Conservation (phyloP, 257 asterid genomes). For the Przewalskia tangutica region DNA sequence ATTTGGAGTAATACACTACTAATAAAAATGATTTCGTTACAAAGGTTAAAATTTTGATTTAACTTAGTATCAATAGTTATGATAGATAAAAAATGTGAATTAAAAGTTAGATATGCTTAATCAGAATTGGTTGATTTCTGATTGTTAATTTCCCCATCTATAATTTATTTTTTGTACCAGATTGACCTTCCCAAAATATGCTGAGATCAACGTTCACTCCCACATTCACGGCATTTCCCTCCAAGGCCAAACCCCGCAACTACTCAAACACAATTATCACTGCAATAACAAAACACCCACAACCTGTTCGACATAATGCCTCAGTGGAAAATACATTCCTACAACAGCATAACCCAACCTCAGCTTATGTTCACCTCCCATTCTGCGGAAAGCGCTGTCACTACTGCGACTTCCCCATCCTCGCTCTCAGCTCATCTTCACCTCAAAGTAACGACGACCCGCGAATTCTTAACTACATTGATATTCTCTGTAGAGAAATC, state of each 20-base stretch:
- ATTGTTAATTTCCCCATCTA: neutral
- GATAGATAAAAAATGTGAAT: no score
- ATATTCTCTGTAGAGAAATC: constrained; percentile 62
- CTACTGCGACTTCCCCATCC: constrained; percentile 90
- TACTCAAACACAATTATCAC: neutral
- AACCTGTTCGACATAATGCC: constrained; percentile 75
- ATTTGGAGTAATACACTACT: no score
- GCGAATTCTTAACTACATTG: constrained; percentile 53
- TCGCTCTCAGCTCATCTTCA: constrained; percentile 68
- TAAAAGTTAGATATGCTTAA: no score
- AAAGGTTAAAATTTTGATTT: no score
- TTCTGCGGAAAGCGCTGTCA: constrained; percentile 97
- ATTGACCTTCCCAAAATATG: constrained; percentile 16
- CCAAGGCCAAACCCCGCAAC: constrained; percentile 11
- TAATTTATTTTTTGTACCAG: neutral
- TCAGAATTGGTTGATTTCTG: neutral
- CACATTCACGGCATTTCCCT: constrained; percentile 23
- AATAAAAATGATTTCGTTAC: no score
- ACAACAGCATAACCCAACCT: constrained; percentile 55
- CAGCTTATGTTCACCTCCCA: constrained; percentile 94
- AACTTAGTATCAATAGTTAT: no score
- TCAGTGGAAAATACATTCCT: constrained; percentile 18
- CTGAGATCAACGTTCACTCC: constrained; percentile 39
- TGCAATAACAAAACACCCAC: constrained; percentile 17
- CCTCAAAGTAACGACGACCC: constrained; percentile 40